These are phyloP conservation scores for Globisporangium spiculum DNA, from an alignment of 352 stramenopile species.

Conservation along the genomic window DNA sequence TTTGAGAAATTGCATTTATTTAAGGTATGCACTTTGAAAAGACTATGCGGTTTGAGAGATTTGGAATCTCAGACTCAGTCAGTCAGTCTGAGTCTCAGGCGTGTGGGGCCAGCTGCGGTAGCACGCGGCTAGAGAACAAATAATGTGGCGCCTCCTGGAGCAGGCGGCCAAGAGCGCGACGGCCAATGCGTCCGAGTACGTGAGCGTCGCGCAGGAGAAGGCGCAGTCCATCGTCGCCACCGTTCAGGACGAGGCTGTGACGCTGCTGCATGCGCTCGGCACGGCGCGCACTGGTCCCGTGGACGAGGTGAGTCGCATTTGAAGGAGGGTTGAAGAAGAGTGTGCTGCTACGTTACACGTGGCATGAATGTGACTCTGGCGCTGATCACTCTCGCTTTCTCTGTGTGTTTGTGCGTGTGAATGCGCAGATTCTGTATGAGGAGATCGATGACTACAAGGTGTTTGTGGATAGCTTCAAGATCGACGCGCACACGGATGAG, in stretches of 20 bases:
- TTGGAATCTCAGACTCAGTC: too few relatives aligned
- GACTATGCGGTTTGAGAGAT: too few relatives aligned
- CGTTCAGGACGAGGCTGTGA: slow-evolving; percentile 73
- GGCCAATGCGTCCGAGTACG: slow-evolving; percentile 68
- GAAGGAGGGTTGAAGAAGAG: background rate
- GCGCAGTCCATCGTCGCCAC: slow-evolving; percentile 66
- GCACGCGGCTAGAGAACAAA: slow-evolving; percentile 10
- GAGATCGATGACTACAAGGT: slow-evolving; percentile 70
- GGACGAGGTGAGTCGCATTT: slow-evolving; percentile 47
- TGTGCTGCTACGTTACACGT: background rate
- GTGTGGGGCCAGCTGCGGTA: too few relatives aligned
- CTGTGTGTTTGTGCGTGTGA: background rate
- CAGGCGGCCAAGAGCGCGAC: slow-evolving; percentile 70
- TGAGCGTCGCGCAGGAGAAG: slow-evolving; percentile 70
- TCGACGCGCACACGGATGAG: slow-evolving; percentile 68
- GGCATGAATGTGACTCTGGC: background rate
- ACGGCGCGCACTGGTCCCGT: slow-evolving; percentile 55
- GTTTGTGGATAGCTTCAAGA: slow-evolving; percentile 59
- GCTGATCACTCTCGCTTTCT: too few relatives aligned
- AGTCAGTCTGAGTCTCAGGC: too few relatives aligned
- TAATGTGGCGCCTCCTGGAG: slow-evolving; percentile 79
- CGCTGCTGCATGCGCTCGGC: slow-evolving; percentile 66
- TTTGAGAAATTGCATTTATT: too few relatives aligned
- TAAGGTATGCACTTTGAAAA: too few relatives aligned
- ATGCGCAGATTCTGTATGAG: slow-evolving; percentile 63